Evolutionary conservation across 495 filamentous ascomycete species (phyloP).

Genomic region (Pyrenula massariospora): DNA sequence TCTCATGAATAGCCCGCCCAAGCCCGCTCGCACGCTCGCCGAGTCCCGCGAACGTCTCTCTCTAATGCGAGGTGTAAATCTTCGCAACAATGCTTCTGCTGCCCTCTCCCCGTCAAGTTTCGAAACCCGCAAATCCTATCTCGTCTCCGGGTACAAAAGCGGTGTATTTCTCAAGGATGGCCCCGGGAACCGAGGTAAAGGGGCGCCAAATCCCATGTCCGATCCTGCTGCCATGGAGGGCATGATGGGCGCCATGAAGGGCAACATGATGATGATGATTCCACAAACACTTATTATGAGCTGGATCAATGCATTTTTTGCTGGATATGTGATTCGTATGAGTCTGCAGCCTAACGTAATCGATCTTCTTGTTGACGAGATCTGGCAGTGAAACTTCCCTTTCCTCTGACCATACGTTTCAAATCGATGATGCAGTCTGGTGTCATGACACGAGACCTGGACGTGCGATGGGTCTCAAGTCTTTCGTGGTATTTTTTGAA

Average conservation of each 20-base stretch:
- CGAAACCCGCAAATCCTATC: constrained; percentile 61
- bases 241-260: constrained; percentile 99
- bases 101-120: constrained; percentile 65
- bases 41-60: constrained; percentile 79
- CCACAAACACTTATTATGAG: constrained; percentile 98
- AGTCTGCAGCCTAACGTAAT: constrained; percentile 43
- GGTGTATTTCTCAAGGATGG: constrained; percentile 77
- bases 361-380: constrained; percentile 29
- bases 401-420: constrained; percentile 94
- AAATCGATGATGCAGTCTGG: constrained; percentile 98
- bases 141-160: constrained; percentile 67
- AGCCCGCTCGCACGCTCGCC: constrained; percentile 62
- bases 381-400: constrained; percentile 99
- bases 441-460: constrained; percentile 87
- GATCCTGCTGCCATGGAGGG: constrained; percentile 98
- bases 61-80: constrained; percentile 72
- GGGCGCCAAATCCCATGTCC: constrained; percentile 86
- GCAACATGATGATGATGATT: constrained; percentile 99
- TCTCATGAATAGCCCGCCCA: constrained; percentile 76
- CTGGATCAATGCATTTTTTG: constrained; percentile 99
- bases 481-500: constrained; percentile 98
- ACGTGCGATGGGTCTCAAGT: constrained; percentile 95
- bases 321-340: constrained; percentile 93
- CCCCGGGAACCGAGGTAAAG: constrained; percentile 71
- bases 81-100: constrained; percentile 66